phyloP scores from a whole-genome alignment of 352 stramenopile species.

The Phytophthora colocasiae region DNA sequence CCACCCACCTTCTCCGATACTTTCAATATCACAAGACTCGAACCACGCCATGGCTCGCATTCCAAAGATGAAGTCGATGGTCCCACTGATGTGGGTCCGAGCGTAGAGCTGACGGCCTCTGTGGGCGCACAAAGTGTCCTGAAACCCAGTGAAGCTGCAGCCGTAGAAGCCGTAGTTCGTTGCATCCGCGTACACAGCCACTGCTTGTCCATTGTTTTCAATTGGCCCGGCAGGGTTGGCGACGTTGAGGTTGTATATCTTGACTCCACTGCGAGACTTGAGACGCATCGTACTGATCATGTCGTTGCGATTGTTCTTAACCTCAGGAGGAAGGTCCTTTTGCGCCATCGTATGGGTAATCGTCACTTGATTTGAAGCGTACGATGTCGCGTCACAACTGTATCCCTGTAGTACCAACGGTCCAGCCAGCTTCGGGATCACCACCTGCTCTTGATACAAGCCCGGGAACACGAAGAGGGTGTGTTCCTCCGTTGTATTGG shows the following conservation, averaged over 20 bases:
- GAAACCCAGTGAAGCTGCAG: conserved; percentile 21
- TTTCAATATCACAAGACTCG: conserved; percentile 24
- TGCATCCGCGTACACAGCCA: conserved; percentile 3
- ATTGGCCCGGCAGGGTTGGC: conserved; percentile 15
- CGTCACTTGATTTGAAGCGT: conserved; percentile 17
- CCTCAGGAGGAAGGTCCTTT: conserved; percentile 7
- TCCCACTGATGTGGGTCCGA: conserved; percentile 15
- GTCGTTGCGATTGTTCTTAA: conserved; percentile 3
- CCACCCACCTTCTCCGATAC: conserved; percentile 9
- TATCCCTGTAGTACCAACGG: conserved; percentile 25
- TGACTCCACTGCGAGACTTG: conserved; percentile 11
- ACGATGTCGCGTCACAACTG: conserved; percentile 27
- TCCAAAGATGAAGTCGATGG: conserved; percentile 27
- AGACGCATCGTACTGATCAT: conserved; percentile 11
- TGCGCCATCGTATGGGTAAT: conserved; percentile 19
- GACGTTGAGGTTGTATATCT: conserved; percentile 31
- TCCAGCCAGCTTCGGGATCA: conserved; percentile 3
- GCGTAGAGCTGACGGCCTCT: conserved; percentile 13
- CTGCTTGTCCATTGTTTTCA: conserved; percentile 6
- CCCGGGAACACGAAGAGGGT: conserved; percentile 28
- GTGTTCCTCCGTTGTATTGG: conserved; percentile 12
- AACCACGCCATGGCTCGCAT: conserved; percentile 17
- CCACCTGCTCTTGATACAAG: conserved; percentile 25
- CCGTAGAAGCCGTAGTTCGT: conserved; percentile 24
- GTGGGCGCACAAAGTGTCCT: conserved; percentile 28